These are phyloP conservation scores for Acer yangbiense DNA, from an alignment of 345 rosid species.

Conservation along the genomic window DNA sequence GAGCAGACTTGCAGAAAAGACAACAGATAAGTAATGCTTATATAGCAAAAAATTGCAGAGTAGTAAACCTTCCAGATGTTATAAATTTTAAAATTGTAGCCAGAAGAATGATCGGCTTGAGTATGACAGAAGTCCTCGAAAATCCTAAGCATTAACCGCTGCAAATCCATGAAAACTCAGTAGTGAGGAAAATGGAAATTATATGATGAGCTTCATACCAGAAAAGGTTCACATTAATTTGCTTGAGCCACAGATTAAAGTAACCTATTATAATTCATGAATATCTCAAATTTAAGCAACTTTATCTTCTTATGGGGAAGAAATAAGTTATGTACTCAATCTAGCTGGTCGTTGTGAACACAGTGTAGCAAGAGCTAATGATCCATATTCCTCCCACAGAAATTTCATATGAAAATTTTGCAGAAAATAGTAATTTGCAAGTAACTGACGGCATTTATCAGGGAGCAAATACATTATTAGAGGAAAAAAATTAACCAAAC, in stretches of 20 bases:
- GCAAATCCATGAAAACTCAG: constrained; percentile 32
- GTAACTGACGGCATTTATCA: background rate
- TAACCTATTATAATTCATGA: background rate
- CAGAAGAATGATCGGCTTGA: constrained; percentile 27
- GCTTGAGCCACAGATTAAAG: background rate
- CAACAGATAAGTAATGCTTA: background rate
- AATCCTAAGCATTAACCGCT: constrained; percentile 68
- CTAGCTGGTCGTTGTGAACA: background rate
- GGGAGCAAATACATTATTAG: background rate
- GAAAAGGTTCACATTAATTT: background rate
- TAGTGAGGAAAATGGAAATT: background rate
- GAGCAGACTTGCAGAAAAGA: background rate
- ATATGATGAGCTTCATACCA: background rate
- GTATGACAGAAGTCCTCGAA: constrained; percentile 29
- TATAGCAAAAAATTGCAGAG: constrained; percentile 4
- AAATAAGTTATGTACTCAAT: background rate
- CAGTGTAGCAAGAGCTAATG: background rate
- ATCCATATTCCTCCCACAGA: background rate
- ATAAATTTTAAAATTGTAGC: constrained; percentile 30
- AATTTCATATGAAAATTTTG: background rate
- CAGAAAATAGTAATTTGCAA: background rate
- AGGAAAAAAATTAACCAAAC: background rate
- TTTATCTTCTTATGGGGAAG: background rate
- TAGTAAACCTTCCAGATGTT: constrained; percentile 55
- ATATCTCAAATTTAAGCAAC: background rate